phyloP scores from a whole-genome alignment of 1,284 basidiomycete species.

The Tilletia setariae region DNA sequence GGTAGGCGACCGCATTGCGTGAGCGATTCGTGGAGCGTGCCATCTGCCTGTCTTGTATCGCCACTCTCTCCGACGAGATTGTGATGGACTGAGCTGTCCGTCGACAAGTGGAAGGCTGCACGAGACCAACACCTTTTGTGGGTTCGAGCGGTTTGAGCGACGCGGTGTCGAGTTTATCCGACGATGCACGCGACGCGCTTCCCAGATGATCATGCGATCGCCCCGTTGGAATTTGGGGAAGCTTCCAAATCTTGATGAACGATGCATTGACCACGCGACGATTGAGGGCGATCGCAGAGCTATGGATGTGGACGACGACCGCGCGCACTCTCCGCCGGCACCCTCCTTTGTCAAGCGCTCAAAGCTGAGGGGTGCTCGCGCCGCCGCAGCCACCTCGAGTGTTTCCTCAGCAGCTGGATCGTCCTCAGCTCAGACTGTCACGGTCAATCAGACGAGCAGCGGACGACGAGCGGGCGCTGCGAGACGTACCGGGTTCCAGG shows the following conservation, averaged over 20 bases:
- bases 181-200: constrained; percentile 1
- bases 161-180: neutral
- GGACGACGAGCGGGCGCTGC: no score
- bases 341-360: constrained; percentile 13
- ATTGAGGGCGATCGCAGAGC: neutral
- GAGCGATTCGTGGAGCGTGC: neutral
- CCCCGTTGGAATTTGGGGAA: no score
- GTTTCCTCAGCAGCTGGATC: neutral
- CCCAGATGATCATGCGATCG: no score
- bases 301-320: constrained; percentile 6
- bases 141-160: no score
- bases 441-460: no score
- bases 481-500: no score
- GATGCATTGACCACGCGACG: no score
- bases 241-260: no score
- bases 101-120: neutral
- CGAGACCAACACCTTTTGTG: constrained; percentile 3
- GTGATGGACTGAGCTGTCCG: neutral
- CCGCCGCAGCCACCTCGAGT: neutral
- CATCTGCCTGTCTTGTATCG: neutral
- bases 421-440: neutral
- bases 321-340: neutral
- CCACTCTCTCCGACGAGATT: neutral
- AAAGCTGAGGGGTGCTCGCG: constrained; percentile 1
- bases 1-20: neutral